Percentiles rank a stretch among this genome's conserved stretches.
phyloP scores from a whole-genome alignment of 768 basidiomycete species.

The Psilocybe cyanescens region DNA sequence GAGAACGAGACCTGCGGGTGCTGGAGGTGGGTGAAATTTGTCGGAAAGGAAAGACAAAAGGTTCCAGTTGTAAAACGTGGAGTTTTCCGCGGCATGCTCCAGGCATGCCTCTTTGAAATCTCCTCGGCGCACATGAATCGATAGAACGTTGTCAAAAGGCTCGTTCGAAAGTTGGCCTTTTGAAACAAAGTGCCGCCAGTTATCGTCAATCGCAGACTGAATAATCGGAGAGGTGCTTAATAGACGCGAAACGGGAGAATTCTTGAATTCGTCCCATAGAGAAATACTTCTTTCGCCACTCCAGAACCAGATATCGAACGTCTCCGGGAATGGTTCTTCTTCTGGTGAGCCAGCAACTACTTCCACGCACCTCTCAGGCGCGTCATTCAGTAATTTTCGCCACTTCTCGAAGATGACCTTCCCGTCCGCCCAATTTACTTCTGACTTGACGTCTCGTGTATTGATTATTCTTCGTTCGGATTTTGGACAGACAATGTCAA shows the following conservation, averaged over 20 bases:
- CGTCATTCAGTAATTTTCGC: slow-evolving; percentile 41
- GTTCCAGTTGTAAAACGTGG: slow-evolving; percentile 56
- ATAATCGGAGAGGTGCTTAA: slow-evolving; percentile 47
- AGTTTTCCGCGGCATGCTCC: slow-evolving; percentile 42
- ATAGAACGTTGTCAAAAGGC: slow-evolving; percentile 49
- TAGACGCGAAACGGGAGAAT: slow-evolving; percentile 46
- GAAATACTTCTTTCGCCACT: slow-evolving; percentile 41
- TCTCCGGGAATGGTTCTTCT: slow-evolving; percentile 45
- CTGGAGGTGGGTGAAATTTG: slow-evolving; percentile 40
- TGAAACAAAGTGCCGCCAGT: slow-evolving; percentile 40
- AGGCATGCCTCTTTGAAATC: slow-evolving; percentile 51
- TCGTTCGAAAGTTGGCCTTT: slow-evolving; percentile 28
- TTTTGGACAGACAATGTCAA: slow-evolving; percentile 49
- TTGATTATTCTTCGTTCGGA: slow-evolving; percentile 41
- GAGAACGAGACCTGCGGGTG: slow-evolving; percentile 9
- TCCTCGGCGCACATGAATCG: slow-evolving; percentile 56
- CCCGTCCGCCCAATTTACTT: slow-evolving; percentile 33
- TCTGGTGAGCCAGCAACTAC: slow-evolving; percentile 35
- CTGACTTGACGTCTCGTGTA: slow-evolving; percentile 42
- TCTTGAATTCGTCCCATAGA: slow-evolving; percentile 47
- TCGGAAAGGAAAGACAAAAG: slow-evolving; percentile 50
- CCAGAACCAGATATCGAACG: slow-evolving; percentile 52
- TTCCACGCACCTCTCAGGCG: slow-evolving; percentile 49
- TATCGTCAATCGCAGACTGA: slow-evolving; percentile 44
- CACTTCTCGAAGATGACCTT: slow-evolving; percentile 42